Conservation (phyloP, 345 rosid species). For the Reutealis trisperma region DNA sequence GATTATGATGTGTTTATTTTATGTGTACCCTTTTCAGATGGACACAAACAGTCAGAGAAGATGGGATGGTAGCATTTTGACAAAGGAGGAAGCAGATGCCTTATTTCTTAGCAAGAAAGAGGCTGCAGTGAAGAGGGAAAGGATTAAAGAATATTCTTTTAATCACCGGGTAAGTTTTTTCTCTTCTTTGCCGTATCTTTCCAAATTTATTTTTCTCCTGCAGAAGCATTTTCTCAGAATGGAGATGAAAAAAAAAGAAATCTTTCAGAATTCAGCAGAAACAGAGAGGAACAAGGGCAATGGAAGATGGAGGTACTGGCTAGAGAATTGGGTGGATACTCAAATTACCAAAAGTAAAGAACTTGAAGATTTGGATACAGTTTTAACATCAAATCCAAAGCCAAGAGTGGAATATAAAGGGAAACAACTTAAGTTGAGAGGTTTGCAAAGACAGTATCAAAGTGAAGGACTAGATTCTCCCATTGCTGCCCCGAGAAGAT, state of each 20-base stretch:
- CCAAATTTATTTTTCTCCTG: not conserved
- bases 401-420: conserved; percentile 41
- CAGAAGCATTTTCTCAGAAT: not conserved
- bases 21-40: conserved; percentile 44
- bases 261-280: conserved; percentile 74
- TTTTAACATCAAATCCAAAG: conserved; percentile 39
- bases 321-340: conserved; percentile 85
- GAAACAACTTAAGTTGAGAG: conserved; percentile 45
- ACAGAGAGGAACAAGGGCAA: conserved; percentile 54
- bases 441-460: conserved; percentile 32
- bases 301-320: conserved; percentile 85
- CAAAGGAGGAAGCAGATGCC: conserved; percentile 75
- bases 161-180: conserved; percentile 59
- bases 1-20: too few species aligned
- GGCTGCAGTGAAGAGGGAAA: conserved; percentile 63
- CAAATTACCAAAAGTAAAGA: conserved; percentile 73
- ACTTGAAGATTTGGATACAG: conserved; percentile 72
- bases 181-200: not conserved
- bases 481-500: conserved; percentile 38
- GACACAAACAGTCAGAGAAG: conserved; percentile 61
- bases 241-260: not conserved
- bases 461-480: conserved; percentile 42
- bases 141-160: conserved; percentile 61
- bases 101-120: conserved; percentile 66
- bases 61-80: conserved; percentile 83